Evolutionary conservation across 495 filamentous ascomycete species (phyloP), one percentile per base, ranked within the genome.

Genomic region (Trichoderma erinaceum): DNA sequence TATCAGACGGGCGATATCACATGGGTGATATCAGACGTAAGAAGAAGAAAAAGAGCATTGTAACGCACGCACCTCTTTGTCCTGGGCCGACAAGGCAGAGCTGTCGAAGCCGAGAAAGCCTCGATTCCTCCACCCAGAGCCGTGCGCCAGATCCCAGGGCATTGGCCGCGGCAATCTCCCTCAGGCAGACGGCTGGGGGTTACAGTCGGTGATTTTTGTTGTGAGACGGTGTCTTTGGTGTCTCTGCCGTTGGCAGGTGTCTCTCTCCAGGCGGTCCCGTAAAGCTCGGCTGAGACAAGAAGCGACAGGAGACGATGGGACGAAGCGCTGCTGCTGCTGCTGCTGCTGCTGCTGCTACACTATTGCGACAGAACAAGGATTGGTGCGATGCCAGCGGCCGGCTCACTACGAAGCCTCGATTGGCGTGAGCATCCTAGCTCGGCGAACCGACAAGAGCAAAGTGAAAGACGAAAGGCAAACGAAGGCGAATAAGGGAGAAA

Each of bases 81-180:
- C 65, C 16, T 41, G 65, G 25, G 65, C 15, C 15, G 65, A 56
- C 44, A 67, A 41, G 25, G 65, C 65, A 32, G 43, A 52, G 65
- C 65, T 67, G 65, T 67, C 44, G 65, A 13, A 8, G 44, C 65
- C 65, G 27, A 67, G 65, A 67, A 52, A 67, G 5, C 65, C 65
- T 52, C 65, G 65, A 56, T 67, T 67, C 27, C 44, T 16, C 27
- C 65, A 25, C 56, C 56, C 56, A 6, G 56, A 32, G 56, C 56
- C 27, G 56, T 13, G 27, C 56, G 23, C 56, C 56, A 61, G 56
- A 29, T 61, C 16, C 27, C 8, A 61, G 25, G 56, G 56, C 56
- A 61, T 61, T 18, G 56, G 23, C 56, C 23, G 11, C 56, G 56
- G 29, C 29, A 58, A 18, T 29, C 52, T 27, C 52, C 8, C 52